Evolutionary conservation across 2,329 filamentous ascomycete genomes (phyloP).

Genomic region (Fusarium metavorans): DNA sequence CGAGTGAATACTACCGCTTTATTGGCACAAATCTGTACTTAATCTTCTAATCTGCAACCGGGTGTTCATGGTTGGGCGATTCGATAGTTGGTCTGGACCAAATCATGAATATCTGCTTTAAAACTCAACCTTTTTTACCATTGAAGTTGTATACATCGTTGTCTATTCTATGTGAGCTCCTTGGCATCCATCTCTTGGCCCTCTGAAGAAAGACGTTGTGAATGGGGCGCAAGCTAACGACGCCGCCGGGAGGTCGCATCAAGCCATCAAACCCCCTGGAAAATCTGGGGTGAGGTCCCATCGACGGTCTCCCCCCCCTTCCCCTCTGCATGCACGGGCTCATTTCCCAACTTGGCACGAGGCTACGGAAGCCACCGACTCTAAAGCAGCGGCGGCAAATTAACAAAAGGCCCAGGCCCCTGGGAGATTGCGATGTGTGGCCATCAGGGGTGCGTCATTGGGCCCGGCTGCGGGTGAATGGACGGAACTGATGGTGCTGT

Average conservation of each 20-base stretch:
- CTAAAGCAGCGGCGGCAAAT: background rate
- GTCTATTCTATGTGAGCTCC: background rate
- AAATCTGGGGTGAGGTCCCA: constrained; percentile 37
- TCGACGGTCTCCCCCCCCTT: constrained; percentile 8
- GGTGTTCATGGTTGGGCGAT: constrained; percentile 34
- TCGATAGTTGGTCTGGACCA: constrained; percentile 10
- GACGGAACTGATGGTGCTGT: background rate
- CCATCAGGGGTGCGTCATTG: background rate
- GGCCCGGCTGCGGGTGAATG: background rate
- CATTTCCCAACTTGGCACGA: constrained; percentile 36
- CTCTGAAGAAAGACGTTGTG: constrained; percentile 2
- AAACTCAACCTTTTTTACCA: background rate
- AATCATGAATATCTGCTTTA: constrained; percentile 3
- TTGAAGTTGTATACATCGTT: background rate
- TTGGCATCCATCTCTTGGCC: background rate
- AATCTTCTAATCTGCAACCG: constrained; percentile 61
- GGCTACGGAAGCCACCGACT: background rate
- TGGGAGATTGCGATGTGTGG: constrained; percentile 24
- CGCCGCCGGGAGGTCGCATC: constrained; percentile 2
- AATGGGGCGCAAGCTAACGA: background rate
- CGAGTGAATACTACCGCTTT: constrained; percentile 50
- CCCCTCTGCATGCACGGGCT: constrained; percentile 13
- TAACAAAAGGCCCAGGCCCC: background rate
- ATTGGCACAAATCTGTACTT: constrained; percentile 46
- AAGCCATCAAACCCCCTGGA: constrained; percentile 24